Conservation (phyloP, 1,284 basidiomycete genomes). For the Sporisorium graminicola region DNA sequence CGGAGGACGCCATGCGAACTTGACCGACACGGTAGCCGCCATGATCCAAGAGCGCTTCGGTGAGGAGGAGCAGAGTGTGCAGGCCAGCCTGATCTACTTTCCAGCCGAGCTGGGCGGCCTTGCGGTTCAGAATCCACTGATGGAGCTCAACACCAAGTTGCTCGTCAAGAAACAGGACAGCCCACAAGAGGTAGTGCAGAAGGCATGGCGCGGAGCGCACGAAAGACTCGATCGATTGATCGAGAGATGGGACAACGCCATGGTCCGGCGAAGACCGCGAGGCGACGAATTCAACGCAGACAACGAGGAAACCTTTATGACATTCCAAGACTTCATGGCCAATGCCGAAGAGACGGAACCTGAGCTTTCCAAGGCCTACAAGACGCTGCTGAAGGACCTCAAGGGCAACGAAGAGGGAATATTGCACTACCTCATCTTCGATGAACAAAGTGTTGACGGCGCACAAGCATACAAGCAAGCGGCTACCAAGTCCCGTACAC, state of each 20-base stretch:
- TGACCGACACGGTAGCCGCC: not conserved
- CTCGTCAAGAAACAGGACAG: constrained; percentile 7
- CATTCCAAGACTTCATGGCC: not conserved
- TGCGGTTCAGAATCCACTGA: constrained; percentile 6
- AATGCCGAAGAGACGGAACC: not conserved
- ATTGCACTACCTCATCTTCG: not conserved
- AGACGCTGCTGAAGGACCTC: not conserved
- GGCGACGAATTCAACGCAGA: not conserved
- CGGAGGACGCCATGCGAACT: not conserved
- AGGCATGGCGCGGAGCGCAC: not conserved
- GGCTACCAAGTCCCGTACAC: constrained; percentile 1
- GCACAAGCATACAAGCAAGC: constrained; percentile 5
- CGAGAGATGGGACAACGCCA: not conserved
- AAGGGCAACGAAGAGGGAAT: not conserved
- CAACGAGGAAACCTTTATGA: not conserved
- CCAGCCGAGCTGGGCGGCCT: constrained; percentile 8
- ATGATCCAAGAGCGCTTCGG: constrained; percentile 1
- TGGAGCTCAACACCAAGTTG: constrained; percentile 12
- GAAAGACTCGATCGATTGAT: not conserved
- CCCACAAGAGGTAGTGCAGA: constrained; percentile 1
- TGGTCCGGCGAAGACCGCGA: not conserved
- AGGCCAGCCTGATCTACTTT: constrained; percentile 1
- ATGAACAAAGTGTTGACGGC: not conserved
- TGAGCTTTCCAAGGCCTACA: not conserved
- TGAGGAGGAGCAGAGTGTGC: not conserved